Evolutionary conservation across 148 eudicot species (phyloP).

Genomic region (Fagopyrum esculentum): DNA sequence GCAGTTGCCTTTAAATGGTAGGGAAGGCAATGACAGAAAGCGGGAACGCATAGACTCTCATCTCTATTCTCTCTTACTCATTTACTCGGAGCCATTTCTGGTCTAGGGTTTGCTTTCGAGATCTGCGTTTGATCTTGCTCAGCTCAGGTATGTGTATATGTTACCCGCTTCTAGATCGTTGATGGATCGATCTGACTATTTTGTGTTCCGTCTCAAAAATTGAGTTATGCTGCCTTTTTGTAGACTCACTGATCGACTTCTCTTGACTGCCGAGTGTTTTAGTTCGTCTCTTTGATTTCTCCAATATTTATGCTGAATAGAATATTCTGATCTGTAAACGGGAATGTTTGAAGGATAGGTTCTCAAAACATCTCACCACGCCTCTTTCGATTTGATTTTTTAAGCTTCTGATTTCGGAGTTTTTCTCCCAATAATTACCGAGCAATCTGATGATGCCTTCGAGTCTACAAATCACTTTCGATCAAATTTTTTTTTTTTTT

Average conservation of each 20-base stretch:
- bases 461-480: not conserved
- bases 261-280: not conserved
- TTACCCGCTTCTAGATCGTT: not conserved
- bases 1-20: slow-evolving; percentile 17
- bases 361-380: not conserved
- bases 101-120: slow-evolving; percentile 5
- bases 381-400: not conserved
- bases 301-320: not conserved
- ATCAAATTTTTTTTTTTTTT: not conserved
- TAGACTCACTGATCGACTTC: not conserved
- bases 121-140: slow-evolving; percentile 10
- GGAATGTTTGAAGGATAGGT: not conserved
- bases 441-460: not conserved
- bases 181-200: slow-evolving; percentile 7
- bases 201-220: not conserved
- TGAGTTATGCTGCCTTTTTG: not conserved
- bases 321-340: not conserved
- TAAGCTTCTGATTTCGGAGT: not conserved
- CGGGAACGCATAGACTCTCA: slow-evolving; percentile 14
- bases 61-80: slow-evolving; percentile 1
- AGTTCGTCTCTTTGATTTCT: not conserved
- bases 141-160: not conserved
- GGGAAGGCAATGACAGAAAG: not conserved
- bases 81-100: not conserved
- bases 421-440: not conserved